phyloP scores from a whole-genome alignment of 495 filamentous ascomycete species.

The Lepidopterella palustris region DNA sequence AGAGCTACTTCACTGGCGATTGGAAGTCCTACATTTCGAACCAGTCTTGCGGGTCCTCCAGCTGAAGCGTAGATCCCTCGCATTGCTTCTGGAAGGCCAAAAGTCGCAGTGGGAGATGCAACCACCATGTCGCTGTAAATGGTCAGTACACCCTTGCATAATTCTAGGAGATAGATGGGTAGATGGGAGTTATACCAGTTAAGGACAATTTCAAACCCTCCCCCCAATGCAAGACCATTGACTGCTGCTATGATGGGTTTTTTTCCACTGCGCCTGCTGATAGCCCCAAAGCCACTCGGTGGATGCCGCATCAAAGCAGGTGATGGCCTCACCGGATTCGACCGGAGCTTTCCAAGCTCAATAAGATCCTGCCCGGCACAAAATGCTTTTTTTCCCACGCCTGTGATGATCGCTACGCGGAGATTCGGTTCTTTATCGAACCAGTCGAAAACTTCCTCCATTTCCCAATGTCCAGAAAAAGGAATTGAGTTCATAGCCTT shows the following conservation, averaged over 20 bases:
- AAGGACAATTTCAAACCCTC: constrained; percentile 33
- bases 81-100: constrained; percentile 31
- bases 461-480: constrained; percentile 47
- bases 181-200: too few species aligned
- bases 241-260: constrained; percentile 34
- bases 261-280: constrained; percentile 29
- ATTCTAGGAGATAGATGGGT: too few species aligned
- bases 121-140: constrained; percentile 34
- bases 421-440: constrained; percentile 50
- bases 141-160: too few species aligned
- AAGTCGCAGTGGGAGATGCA: constrained; percentile 27
- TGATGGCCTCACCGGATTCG: constrained; percentile 5
- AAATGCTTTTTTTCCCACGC: constrained; percentile 48
- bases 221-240: constrained; percentile 33
- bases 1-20: constrained; percentile 32
- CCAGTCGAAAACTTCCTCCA: constrained; percentile 50
- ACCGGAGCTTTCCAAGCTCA: constrained; percentile 25
- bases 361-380: constrained; percentile 54
- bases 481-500: constrained; percentile 30
- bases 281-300: constrained; percentile 25
- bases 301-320: constrained; percentile 26
- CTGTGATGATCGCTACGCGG: constrained; percentile 51
- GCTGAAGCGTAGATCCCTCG: constrained; percentile 33
- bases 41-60: constrained; percentile 28
- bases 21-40: constrained; percentile 29